A percentile compares a stretch with the other conserved stretches of the same genome.
phyloP scores from a whole-genome alignment of 2,329 filamentous ascomycete genomes.

The Cercospora zeina region DNA sequence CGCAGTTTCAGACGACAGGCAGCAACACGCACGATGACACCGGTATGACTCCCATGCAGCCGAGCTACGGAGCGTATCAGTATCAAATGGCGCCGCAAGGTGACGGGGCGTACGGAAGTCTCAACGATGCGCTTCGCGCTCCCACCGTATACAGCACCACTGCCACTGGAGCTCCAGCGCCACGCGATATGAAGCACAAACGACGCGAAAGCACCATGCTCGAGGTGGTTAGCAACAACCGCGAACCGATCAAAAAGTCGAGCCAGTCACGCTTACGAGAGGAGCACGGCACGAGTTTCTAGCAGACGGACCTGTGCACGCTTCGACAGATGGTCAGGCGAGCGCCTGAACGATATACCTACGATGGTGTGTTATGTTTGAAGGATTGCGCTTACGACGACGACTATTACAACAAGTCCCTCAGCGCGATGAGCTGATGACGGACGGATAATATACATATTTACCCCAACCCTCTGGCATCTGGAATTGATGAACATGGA shows the following conservation, averaged over 20 bases:
- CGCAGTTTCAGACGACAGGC: slow-evolving; percentile 40
- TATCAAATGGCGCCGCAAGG: slow-evolving; percentile 40
- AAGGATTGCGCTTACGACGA: slow-evolving; percentile 12
- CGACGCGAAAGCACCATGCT: slow-evolving; percentile 40
- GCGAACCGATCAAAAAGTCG: slow-evolving; percentile 39
- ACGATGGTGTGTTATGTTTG: slow-evolving; percentile 10
- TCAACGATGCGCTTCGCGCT: slow-evolving; percentile 40
- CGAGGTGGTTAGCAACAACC: slow-evolving; percentile 26
- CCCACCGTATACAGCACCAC: slow-evolving; percentile 30
- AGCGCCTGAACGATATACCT: slow-evolving; percentile 17
- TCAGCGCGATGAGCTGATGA: background rate
- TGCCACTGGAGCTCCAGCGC: slow-evolving; percentile 24
- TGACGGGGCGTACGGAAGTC: slow-evolving; percentile 38
- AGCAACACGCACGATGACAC: slow-evolving; percentile 30
- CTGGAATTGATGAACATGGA: background rate
- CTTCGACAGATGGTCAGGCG: slow-evolving; percentile 24
- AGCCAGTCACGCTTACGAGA: slow-evolving; percentile 40
- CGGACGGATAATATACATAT: background rate
- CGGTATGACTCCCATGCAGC: slow-evolving; percentile 39
- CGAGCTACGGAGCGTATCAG: slow-evolving; percentile 36
- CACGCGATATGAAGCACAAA: slow-evolving; percentile 32
- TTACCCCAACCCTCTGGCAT: background rate
- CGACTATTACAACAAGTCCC: background rate
- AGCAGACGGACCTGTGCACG: slow-evolving; percentile 18
- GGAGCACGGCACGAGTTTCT: slow-evolving; percentile 36